Evolutionary conservation across 169 alveolate species (phyloP), one percentile per base, ranked within the genome.

Genomic region (Sarcocystis neurona): DNA sequence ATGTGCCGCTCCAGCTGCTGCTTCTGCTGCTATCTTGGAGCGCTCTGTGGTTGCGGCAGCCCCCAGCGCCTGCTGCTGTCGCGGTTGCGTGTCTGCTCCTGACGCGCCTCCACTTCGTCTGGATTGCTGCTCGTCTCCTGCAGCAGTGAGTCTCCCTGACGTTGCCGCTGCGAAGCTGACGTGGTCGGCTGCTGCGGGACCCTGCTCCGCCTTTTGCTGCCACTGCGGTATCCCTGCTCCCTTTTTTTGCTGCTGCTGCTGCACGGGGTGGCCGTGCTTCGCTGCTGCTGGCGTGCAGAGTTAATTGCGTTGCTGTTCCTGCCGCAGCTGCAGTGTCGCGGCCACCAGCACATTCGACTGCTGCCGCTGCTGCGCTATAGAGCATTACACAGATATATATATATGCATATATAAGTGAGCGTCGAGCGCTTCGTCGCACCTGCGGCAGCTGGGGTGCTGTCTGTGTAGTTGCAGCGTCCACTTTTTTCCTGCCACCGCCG

Each of bases 61-160:
- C 82, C 0, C 58, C 56, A 0, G 82, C 56, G 37, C 82, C 82
- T 2, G 58, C 82, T 5, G 41, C 41, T 5, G 82, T 72, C 27
- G 56, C 82, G 10, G 82, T 72, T 39, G 82, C 53, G 37, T 72
- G 82, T 39, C 18, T 72, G 37, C 58, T 72, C 34, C 50, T 72
- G 34, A 41, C 82, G 82, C 82, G 82, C 27, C 82, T 72, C 53
- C 82, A 72, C 27, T 56, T 72, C 34, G 82, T 72, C n/a, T 72
- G 82, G 82, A n/a, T 72, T 2, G 5, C 41, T 18, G 53, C 53
- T 2, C 53, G 58, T 37, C 46, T 27, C 4, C 82, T 72, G 2
- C 47, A 41, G 37, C 34, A 32, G 82, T 72, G 27, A 43, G 75
- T 23, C 12, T 23, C 23, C 66, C 66, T 15, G 30, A 53, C n/a